phyloP scores from a whole-genome alignment of 2,329 filamentous ascomycete genomes.

The Cladophialophora psammophila region DNA sequence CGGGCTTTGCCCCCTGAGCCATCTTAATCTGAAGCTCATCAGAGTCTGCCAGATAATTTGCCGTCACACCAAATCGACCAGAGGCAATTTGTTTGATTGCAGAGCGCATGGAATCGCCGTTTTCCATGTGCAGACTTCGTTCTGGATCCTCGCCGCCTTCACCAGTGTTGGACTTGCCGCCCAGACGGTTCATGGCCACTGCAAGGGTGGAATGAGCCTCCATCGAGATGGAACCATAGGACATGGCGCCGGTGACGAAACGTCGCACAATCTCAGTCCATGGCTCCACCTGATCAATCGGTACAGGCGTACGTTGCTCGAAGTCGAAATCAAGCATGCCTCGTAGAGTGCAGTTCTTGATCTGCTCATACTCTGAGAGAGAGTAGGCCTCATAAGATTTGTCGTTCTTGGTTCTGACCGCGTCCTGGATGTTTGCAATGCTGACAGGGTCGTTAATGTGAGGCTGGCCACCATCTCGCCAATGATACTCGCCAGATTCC shows the following conservation, averaged over 20 bases:
- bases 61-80: constrained; percentile 94
- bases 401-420: constrained; percentile 95
- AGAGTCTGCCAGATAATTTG: constrained; percentile 90
- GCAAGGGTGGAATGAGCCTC: constrained; percentile 95
- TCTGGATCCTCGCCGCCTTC: constrained; percentile 97
- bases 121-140: constrained; percentile 82
- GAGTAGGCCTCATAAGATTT: constrained; percentile 98
- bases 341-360: constrained; percentile 94
- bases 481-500: constrained; percentile 97
- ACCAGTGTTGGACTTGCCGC: constrained; percentile 96
- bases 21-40: constrained; percentile 99
- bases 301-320: constrained; percentile 81
- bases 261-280: constrained; percentile 98
- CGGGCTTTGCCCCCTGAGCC: constrained; percentile 97
- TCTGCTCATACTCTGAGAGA: constrained; percentile 89
- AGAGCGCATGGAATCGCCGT: constrained; percentile 95
- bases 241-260: constrained; percentile 98
- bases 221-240: constrained; percentile 98
- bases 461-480: constrained; percentile 93
- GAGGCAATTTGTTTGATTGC: constrained; percentile 98
- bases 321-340: constrained; percentile 97
- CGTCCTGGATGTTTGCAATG: constrained; percentile 97
- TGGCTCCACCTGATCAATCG: constrained; percentile 95
- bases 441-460: constrained; percentile 94
- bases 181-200: constrained; percentile 94